Base-by-base conservation (phyloP, 2,329 filamentous ascomycete genomes). In the Penicillium vulpinum region DNA sequence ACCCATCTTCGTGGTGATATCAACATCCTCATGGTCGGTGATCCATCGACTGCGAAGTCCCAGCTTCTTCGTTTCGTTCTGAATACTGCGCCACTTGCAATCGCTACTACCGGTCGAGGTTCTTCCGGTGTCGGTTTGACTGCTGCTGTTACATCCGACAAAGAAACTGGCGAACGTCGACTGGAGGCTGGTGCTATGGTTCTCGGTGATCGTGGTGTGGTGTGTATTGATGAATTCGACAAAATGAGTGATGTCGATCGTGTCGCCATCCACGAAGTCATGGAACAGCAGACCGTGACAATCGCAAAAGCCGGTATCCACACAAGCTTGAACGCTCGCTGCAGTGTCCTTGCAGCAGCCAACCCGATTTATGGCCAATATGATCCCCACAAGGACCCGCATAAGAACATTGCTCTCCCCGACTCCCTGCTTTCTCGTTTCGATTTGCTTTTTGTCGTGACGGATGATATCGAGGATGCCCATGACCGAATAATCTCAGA, bases 171-270 rank as follows among this genome's bases (percentile, higher is more conserved):
- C 57, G 94, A 99, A 73, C 86, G 94, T 64, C 86, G 94, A 64
- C 83, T 99, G 1, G 94, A 99, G 77, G 94, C 94, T 16, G 94
- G 94, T 84, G 94, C 94, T 62, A 99, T 99, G 94, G 94, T 99
- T 59, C 90, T 99, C 70, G 94, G 88, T 62, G 94, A 99, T 74
- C 89, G 94, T 61, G 94, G 94, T 66, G 93, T 99, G 11, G 94
- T 99, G 33, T 99, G 94, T 79, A 99, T 99, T 64, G 94, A 99
- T 73, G 94, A 99, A 71, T 99, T 99, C 66, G 94, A 99, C 80
- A 99, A 99, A 77, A 99, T 99, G 94, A 97, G 92, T 56, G 94
- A 99, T 72, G 88, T 97, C 56, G 94, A 99, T 76, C 87, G 94
- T 72, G 94, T 99, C 4, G 94, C 94, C 45, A 99, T 99, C 67